Conservation (phyloP, 129 eudicot genomes). For the Arctium minus region DNA sequence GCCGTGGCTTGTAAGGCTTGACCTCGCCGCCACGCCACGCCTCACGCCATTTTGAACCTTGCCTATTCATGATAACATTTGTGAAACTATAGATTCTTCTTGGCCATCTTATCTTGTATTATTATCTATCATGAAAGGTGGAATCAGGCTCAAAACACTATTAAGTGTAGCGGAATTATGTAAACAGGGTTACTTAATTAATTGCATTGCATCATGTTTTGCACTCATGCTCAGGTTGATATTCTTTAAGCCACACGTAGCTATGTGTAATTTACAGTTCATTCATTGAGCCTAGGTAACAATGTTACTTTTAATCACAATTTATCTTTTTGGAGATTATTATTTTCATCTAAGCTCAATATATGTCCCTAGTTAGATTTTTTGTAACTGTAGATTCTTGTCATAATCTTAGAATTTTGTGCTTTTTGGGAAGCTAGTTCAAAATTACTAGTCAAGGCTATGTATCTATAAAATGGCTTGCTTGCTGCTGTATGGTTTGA, state of each 20-base stretch:
- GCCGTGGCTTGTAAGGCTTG: too few relatives aligned
- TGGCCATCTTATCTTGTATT: neutral
- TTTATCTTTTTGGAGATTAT: neutral
- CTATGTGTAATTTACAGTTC: neutral
- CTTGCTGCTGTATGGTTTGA: neutral
- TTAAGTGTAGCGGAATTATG: neutral
- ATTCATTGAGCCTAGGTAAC: neutral
- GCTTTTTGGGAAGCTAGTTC: neutral
- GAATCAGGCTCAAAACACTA: neutral
- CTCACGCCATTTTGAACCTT: too few relatives aligned
- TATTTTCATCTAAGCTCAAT: neutral
- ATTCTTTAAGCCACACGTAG: neutral
- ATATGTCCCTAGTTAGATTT: neutral
- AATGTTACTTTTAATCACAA: neutral
- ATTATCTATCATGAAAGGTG: neutral
- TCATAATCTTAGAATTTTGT: neutral
- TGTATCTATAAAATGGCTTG: neutral
- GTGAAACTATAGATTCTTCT: conserved; percentile 5
- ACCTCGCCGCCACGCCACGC: too few relatives aligned
- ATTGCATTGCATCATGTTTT: neutral
- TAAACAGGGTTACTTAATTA: neutral
- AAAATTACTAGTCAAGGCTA: neutral
- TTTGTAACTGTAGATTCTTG: neutral
- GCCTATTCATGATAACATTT: neutral
- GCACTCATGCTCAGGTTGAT: neutral